These are phyloP conservation scores for Nicotiana attenuata DNA, from an alignment of 257 asterid genomes.

Conservation along the genomic window DNA sequence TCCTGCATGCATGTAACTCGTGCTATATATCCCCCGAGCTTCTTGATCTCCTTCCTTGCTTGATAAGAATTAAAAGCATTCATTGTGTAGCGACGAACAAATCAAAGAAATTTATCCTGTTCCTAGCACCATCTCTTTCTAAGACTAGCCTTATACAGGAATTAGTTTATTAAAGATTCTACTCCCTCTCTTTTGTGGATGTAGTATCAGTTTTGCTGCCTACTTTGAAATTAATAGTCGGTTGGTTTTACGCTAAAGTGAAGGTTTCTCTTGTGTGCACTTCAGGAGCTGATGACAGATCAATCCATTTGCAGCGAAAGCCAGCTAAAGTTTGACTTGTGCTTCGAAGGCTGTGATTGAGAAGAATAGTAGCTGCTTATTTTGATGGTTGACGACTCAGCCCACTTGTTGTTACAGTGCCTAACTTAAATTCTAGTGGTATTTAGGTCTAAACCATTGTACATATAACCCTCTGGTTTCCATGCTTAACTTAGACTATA, in stretches of 20 bases:
- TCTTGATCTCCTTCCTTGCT: no score
- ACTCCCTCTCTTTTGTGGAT: no score
- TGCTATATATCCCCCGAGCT: no score
- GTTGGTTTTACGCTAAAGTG: neutral
- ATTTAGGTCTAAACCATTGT: neutral
- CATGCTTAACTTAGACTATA: neutral
- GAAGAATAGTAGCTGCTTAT: neutral
- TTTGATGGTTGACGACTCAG: neutral
- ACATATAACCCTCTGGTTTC: neutral
- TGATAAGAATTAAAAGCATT: no score
- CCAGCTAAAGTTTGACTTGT: neutral
- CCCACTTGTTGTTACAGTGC: neutral
- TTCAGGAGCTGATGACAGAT: constrained; percentile 5
- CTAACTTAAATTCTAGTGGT: neutral
- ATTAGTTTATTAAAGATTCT: no score
- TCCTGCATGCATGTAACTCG: no score
- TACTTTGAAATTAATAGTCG: neutral
- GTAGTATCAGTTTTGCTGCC: neutral
- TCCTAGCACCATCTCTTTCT: no score
- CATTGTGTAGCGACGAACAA: no score
- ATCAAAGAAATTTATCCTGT: no score
- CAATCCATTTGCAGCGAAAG: neutral
- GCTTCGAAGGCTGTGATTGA: neutral
- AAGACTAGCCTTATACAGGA: no score
- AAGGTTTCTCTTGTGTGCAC: neutral